Conservation (phyloP, 352 stramenopile species). For the Nothophytophthora sp. region DNA sequence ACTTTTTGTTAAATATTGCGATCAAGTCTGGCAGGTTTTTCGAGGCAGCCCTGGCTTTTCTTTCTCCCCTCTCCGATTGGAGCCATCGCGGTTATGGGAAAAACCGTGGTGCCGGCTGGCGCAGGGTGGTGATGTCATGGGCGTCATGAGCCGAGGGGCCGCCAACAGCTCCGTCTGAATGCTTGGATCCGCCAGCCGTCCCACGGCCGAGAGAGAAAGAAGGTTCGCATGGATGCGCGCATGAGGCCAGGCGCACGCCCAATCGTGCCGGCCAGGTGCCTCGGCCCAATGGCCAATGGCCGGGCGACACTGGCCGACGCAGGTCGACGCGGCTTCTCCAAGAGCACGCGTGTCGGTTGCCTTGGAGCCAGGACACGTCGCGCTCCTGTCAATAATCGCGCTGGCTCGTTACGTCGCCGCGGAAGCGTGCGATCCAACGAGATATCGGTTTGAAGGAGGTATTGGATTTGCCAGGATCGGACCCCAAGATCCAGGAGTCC, state of each 20-base stretch:
- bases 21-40: no score
- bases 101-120: no score
- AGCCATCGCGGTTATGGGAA: no score
- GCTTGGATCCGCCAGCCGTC: no score
- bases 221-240: slow-evolving; percentile 10
- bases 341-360: background rate
- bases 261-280: slow-evolving; percentile 14
- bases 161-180: no score
- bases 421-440: background rate
- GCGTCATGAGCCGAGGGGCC: no score
- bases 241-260: slow-evolving; percentile 19
- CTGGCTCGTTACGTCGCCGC: background rate
- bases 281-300: slow-evolving; percentile 29
- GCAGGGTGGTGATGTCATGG: no score
- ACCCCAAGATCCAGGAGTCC: background rate
- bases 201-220: slow-evolving; percentile 2
- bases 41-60: no score
- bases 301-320: slow-evolving; percentile 6
- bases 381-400: slow-evolving; percentile 24
- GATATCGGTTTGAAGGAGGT: background rate
- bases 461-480: slow-evolving; percentile 1
- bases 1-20: no score
- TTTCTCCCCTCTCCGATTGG: no score
- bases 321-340: background rate
- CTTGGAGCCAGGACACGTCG: slow-evolving; percentile 11